Percentiles rank a stretch among this genome's conserved stretches.
These are phyloP conservation scores for Sclerospora graminicola DNA, from an alignment of 352 stramenopile species.

Conservation along the genomic window DNA sequence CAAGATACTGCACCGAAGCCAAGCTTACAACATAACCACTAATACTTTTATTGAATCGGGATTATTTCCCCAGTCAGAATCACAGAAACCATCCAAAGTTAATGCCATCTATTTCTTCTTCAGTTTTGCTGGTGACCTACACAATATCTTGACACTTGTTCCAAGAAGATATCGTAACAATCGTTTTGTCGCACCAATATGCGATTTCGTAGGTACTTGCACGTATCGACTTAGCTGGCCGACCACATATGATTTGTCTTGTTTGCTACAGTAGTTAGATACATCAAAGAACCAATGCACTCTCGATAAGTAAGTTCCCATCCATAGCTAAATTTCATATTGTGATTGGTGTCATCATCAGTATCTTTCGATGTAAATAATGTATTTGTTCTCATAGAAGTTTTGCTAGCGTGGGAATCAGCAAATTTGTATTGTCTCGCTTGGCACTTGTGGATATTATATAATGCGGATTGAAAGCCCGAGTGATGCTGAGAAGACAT, in stretches of 20 bases:
- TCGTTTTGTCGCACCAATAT: not conserved
- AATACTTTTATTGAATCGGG: not conserved
- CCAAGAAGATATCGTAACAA: not conserved
- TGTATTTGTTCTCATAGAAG: not conserved
- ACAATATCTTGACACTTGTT: not conserved
- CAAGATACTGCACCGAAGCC: not conserved
- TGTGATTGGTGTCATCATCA: not conserved
- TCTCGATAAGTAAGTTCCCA: not conserved
- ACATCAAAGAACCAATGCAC: no score
- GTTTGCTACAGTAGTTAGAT: not conserved
- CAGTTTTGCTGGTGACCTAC: not conserved
- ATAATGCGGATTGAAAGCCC: not conserved
- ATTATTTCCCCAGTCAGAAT: conserved; percentile 2
- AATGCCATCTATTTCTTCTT: no score
- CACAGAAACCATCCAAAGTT: no score
- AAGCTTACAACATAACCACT: not conserved
- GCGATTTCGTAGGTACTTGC: not conserved
- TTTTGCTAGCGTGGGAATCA: not conserved
- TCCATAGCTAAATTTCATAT: not conserved
- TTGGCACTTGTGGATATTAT: no score
- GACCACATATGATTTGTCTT: no score
- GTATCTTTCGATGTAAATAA: not conserved
- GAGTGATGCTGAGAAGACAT: no score
- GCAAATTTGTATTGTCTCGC: not conserved
- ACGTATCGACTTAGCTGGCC: no score